A percentile compares a stretch with the other conserved stretches of the same genome.
Conservation (phyloP, 2,329 filamentous ascomycete species). For the Metarhizium album region DNA sequence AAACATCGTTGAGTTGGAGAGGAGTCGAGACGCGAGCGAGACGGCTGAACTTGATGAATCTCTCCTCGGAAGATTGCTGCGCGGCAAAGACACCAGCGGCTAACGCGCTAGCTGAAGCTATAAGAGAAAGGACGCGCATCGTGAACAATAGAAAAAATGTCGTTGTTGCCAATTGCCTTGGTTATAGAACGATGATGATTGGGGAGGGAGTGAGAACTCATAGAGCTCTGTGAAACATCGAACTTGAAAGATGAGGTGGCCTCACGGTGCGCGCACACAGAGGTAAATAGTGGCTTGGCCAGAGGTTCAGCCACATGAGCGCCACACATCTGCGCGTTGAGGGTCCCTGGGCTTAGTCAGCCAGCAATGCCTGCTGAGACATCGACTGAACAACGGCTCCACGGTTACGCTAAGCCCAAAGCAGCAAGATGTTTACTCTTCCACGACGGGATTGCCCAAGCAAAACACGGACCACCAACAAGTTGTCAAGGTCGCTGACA, state of each 20-base stretch:
- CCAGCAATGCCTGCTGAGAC: neutral
- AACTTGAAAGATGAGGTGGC: slow-evolving; percentile 26
- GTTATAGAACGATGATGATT: slow-evolving; percentile 1
- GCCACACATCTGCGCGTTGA: no score
- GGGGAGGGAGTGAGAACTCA: neutral
- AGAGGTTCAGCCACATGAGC: neutral
- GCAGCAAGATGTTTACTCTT: slow-evolving; percentile 21
- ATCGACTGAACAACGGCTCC: slow-evolving; percentile 3
- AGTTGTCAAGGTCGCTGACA: neutral
- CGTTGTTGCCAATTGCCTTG: slow-evolving; percentile 7
- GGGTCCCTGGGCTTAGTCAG: no score
- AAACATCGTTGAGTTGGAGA: slow-evolving; percentile 65
- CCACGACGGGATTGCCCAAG: slow-evolving; percentile 5
- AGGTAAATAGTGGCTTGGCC: neutral
- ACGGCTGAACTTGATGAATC: slow-evolving; percentile 60
- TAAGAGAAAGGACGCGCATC: slow-evolving; percentile 58
- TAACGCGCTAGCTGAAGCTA: slow-evolving; percentile 54
- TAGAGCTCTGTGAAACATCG: slow-evolving; percentile 11
- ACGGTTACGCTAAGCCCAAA: slow-evolving; percentile 13
- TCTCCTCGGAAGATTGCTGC: slow-evolving; percentile 52
- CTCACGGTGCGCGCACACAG: slow-evolving; percentile 10
- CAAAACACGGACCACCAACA: slow-evolving; percentile 16
- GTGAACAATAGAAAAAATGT: slow-evolving; percentile 20
- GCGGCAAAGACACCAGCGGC: slow-evolving; percentile 49
- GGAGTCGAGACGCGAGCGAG: slow-evolving; percentile 56